Evolutionary conservation across 75 land plant species (phyloP).

Genomic region (Selaginella tamariscina): DNA sequence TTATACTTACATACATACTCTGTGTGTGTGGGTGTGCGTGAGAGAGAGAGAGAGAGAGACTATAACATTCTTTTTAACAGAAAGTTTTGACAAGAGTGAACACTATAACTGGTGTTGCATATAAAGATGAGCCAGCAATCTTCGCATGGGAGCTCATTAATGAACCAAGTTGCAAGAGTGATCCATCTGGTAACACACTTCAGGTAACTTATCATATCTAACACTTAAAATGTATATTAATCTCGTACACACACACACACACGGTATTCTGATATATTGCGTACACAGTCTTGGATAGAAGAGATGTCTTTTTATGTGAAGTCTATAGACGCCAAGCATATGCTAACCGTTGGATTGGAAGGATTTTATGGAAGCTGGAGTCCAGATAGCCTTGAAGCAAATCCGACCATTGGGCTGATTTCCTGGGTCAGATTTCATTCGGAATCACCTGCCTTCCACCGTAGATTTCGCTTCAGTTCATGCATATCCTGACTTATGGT

Average conservation of each 20-base stretch:
- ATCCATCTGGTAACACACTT: constrained; percentile 49
- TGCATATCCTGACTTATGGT: constrained; percentile 10
- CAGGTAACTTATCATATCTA: constrained; percentile 23
- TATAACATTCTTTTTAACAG: constrained; percentile 31
- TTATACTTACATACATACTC: neutral
- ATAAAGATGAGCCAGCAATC: constrained; percentile 59
- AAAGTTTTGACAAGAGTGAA: constrained; percentile 52
- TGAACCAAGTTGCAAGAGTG: constrained; percentile 53
- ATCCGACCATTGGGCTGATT: constrained; percentile 11
- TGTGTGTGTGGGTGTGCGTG: too few relatives aligned
- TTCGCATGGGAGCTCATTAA: constrained; percentile 90
- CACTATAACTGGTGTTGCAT: constrained; percentile 44
- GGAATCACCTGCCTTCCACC: neutral
- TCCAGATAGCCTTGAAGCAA: neutral
- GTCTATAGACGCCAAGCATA: constrained; percentile 1
- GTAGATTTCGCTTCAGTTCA: constrained; percentile 6
- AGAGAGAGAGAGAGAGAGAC: too few relatives aligned
- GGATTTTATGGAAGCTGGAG: constrained; percentile 5
- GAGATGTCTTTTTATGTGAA: constrained; percentile 8
- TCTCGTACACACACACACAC: neutral
- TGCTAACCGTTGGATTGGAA: constrained; percentile 7
- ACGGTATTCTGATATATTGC: neutral
- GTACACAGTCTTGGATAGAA: constrained; percentile 3
- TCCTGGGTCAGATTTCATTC: constrained; percentile 6
- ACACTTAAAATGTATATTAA: neutral